Conservation (phyloP, 768 basidiomycete species). For the Leccinum barrowsii region DNA sequence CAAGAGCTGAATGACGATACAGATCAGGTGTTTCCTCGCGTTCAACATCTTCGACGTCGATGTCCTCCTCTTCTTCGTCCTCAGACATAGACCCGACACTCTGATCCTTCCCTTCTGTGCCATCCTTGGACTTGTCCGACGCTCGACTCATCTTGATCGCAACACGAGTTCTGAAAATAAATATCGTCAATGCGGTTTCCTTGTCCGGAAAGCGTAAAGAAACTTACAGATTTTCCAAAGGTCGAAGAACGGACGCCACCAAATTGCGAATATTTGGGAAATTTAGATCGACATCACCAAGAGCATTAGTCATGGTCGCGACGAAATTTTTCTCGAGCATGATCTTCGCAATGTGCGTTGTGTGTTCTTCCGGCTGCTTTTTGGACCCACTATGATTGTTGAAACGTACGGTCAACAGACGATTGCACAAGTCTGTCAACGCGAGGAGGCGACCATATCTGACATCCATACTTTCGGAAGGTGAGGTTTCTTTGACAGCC, state of each 20-base stretch:
- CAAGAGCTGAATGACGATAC: conserved; percentile 94
- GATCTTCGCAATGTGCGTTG: conserved; percentile 90
- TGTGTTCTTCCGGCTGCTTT: conserved; percentile 64
- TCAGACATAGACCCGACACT: conserved; percentile 42
- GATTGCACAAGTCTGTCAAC: conserved; percentile 81
- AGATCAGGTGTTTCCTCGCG: conserved; percentile 88
- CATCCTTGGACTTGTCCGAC: conserved; percentile 61
- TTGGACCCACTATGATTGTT: conserved; percentile 43
- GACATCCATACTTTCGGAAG: conserved; percentile 57
- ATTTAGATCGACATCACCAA: conserved; percentile 92
- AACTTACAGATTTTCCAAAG: conserved; percentile 84
- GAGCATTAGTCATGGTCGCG: conserved; percentile 76
- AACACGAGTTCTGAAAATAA: conserved; percentile 70
- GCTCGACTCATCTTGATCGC: conserved; percentile 97
- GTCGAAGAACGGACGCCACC: conserved; percentile 83
- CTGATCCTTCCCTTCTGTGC: conserved; percentile 42
- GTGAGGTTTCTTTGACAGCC: conserved; percentile 74
- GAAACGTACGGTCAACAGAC: conserved; percentile 78
- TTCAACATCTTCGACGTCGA: conserved; percentile 49
- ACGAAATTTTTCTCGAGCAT: conserved; percentile 99
- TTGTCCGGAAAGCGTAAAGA: neutral
- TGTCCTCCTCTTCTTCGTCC: conserved; percentile 53
- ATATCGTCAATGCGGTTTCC: conserved; percentile 6
- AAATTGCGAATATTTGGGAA: conserved; percentile 87
- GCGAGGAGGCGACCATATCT: conserved; percentile 89